Evolutionary conservation across 495 filamentous ascomycete species (phyloP).

Genomic region (Aspergillus sparsus): DNA sequence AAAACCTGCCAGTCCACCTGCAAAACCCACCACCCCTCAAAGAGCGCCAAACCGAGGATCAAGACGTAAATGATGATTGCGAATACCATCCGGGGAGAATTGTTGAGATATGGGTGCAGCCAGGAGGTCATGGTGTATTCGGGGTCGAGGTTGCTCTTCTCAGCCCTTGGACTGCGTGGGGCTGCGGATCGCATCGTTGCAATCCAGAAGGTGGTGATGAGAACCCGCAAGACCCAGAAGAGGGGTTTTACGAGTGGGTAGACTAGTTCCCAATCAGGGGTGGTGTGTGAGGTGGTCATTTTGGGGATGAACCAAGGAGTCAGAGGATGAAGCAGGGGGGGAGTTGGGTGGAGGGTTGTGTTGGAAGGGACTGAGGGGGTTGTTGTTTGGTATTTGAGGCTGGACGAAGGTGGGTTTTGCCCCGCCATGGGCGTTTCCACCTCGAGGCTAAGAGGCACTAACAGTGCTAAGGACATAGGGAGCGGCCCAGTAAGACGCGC

Average conservation of each 20-base stretch:
- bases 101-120: conserved; percentile 1
- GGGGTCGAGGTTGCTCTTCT: background rate
- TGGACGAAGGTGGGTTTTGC: background rate
- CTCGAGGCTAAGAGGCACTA: background rate
- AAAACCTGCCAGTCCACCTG: background rate
- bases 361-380: background rate
- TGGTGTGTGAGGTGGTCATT: background rate
- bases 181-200: background rate
- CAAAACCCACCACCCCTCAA: conserved; percentile 3
- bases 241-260: background rate
- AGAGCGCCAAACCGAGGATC: background rate
- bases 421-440: background rate
- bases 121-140: background rate
- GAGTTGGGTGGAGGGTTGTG: background rate
- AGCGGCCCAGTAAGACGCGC: background rate
- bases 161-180: background rate
- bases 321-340: background rate
- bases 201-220: background rate
- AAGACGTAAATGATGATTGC: background rate
- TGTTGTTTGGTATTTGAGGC: background rate
- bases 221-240: background rate
- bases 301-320: background rate
- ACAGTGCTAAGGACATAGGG: background rate
- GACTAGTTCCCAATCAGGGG: background rate
- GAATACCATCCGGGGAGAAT: background rate